phyloP scores from a whole-genome alignment of 345 rosid species.

The Arabis alpina region DNA sequence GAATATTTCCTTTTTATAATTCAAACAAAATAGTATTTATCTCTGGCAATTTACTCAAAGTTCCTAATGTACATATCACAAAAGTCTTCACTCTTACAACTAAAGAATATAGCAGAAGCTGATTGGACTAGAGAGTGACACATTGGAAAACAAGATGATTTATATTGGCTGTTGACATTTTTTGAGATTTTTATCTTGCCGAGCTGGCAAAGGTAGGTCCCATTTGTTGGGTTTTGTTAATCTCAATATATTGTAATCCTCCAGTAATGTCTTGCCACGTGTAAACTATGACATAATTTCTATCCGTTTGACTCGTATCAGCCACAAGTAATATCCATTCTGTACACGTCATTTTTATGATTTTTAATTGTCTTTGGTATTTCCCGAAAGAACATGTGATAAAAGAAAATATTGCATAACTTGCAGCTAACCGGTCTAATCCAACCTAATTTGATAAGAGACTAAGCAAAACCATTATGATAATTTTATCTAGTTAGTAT shows the following conservation, averaged over 20 bases:
- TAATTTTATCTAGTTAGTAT: no score
- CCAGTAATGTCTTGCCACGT: conserved; percentile 17
- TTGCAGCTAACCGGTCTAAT: no score
- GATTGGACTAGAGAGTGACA: conserved; percentile 35
- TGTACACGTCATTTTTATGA: conserved; percentile 7
- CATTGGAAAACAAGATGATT: no score
- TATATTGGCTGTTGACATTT: no score
- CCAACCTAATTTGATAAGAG: no score
- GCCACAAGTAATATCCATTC: no score
- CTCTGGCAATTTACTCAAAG: background rate
- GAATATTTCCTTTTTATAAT: no score
- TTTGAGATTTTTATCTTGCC: no score
- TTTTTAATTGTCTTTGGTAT: background rate
- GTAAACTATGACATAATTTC: conserved; percentile 11
- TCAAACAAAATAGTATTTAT: no score
- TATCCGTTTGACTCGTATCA: conserved; percentile 14
- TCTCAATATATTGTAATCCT: background rate
- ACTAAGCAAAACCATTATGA: no score
- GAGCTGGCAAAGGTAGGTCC: no score
- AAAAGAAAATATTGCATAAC: no score
- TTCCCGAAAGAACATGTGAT: background rate
- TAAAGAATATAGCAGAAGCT: conserved; percentile 15
- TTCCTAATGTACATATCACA: background rate
- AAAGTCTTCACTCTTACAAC: background rate
- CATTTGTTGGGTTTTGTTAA: conserved; percentile 9